Conservation (phyloP, 139 green algal species). For the Chlamydomonas eustigma region DNA sequence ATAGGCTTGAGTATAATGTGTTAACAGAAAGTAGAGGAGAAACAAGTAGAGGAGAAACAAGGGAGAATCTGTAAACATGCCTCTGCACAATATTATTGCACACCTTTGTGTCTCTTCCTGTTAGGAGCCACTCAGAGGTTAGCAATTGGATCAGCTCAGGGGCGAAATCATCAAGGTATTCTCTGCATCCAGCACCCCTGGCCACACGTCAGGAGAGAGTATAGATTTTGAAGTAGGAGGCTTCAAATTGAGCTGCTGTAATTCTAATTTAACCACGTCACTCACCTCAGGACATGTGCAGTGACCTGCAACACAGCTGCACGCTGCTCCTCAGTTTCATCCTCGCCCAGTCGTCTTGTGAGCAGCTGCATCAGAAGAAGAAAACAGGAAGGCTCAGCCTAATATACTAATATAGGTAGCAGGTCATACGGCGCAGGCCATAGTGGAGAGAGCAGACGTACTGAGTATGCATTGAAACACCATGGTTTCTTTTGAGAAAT, state of each 20-base stretch:
- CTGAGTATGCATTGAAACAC: too few relatives aligned
- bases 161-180: not conserved
- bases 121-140: not conserved
- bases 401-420: too few relatives aligned
- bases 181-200: not conserved
- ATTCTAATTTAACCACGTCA: too few relatives aligned
- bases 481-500: too few relatives aligned
- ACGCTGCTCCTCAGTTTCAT: slow-evolving; percentile 1
- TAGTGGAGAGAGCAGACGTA: too few relatives aligned
- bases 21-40: not conserved
- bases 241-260: too few relatives aligned
- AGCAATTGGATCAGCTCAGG: not conserved
- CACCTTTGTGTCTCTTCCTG: not conserved
- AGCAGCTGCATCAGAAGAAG: slow-evolving; percentile 4
- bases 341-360: not conserved
- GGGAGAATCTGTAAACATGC: not conserved
- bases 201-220: not conserved
- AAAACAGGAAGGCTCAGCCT: too few relatives aligned
- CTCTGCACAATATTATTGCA: not conserved
- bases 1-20: not conserved
- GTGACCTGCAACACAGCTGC: not conserved
- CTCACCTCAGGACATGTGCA: slow-evolving; percentile 4
- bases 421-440: too few relatives aligned
- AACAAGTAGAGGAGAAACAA: not conserved
- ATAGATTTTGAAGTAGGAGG: not conserved